Conservation (phyloP, 2,329 filamentous ascomycete genomes). For the Plenodomus biglobosus region DNA sequence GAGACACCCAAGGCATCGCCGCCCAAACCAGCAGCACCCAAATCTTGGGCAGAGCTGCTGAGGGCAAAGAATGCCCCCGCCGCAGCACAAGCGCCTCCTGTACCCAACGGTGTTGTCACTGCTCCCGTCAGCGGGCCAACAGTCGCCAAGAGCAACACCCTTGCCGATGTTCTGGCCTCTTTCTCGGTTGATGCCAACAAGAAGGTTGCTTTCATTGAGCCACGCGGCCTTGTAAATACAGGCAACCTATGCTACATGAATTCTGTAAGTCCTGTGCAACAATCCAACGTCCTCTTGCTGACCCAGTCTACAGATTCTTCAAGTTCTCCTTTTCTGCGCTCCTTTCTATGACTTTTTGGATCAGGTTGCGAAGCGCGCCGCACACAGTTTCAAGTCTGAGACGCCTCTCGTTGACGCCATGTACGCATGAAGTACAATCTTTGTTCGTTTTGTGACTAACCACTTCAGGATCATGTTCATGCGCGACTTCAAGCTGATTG, state of each 20-base stretch:
- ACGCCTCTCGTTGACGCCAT: conserved; percentile 93
- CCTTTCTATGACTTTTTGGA: conserved; percentile 95
- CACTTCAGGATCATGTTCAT: conserved; percentile 83
- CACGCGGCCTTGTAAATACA: conserved; percentile 90
- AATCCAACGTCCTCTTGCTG: not conserved
- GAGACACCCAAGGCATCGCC: conserved; percentile 46
- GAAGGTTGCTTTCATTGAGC: conserved; percentile 82
- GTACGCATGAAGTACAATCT: conserved; percentile 55
- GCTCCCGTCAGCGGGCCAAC: conserved; percentile 46
- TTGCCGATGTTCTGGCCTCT: conserved; percentile 74
- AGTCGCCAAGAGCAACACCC: conserved; percentile 57
- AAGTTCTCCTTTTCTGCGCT: conserved; percentile 90
- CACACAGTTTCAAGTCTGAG: conserved; percentile 91
- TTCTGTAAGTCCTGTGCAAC: conserved; percentile 65
- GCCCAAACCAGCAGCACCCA: conserved; percentile 52
- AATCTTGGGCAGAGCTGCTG: conserved; percentile 71
- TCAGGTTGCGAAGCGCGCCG: conserved; percentile 78
- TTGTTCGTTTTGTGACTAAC: not conserved
- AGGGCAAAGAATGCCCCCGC: conserved; percentile 53
- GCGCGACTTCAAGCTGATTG: conserved; percentile 84
- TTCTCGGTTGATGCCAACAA: conserved; percentile 67
- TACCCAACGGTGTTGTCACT: conserved; percentile 30
- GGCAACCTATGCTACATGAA: conserved; percentile 99
- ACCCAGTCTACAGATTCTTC: conserved; percentile 67
- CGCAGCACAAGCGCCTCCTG: conserved; percentile 15